Conservation (phyloP, 2,329 filamentous ascomycete species). For the Allantophomopsis lycopodina region DNA sequence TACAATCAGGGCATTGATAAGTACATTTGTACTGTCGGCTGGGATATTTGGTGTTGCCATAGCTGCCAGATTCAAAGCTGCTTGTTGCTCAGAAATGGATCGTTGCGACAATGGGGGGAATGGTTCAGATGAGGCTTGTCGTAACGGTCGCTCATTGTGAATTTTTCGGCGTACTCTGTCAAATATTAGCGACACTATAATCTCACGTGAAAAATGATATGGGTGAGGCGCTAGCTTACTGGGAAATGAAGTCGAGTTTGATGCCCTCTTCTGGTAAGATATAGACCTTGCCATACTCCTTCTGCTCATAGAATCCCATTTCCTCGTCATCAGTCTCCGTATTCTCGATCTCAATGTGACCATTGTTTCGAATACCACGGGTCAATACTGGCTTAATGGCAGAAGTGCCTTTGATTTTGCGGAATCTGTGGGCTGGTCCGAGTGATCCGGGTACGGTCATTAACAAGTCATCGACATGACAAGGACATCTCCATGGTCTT, state of each 20-base stretch:
- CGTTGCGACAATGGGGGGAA: neutral
- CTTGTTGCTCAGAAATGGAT: conserved; percentile 45
- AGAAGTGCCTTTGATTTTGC: conserved; percentile 41
- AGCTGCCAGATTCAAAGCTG: conserved; percentile 48
- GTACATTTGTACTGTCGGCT: conserved; percentile 30
- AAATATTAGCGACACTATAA: conserved; percentile 4
- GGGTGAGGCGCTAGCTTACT: conserved; percentile 30
- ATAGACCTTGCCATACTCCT: conserved; percentile 50
- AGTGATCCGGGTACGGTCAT: conserved; percentile 38
- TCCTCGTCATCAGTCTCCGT: conserved; percentile 36
- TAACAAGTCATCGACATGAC: conserved; percentile 70
- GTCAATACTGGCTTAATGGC: conserved; percentile 35
- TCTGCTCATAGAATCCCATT: conserved; percentile 39
- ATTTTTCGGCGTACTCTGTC: conserved; percentile 5
- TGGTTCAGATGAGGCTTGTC: conserved; percentile 6
- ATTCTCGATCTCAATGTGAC: conserved; percentile 57
- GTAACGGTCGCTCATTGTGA: conserved; percentile 1
- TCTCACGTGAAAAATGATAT: neutral
- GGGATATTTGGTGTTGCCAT: conserved; percentile 32
- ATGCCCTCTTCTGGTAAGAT: conserved; percentile 50
- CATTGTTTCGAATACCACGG: conserved; percentile 59
- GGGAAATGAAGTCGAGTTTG: conserved; percentile 57
- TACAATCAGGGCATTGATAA: conserved; percentile 50
- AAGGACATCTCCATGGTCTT: conserved; percentile 74
- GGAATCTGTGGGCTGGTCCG: conserved; percentile 45